A percentile compares a stretch with the other conserved stretches of the same genome.
phyloP scores from a whole-genome alignment of 2,329 filamentous ascomycete species.

The Bimuria novae-zelandiae region DNA sequence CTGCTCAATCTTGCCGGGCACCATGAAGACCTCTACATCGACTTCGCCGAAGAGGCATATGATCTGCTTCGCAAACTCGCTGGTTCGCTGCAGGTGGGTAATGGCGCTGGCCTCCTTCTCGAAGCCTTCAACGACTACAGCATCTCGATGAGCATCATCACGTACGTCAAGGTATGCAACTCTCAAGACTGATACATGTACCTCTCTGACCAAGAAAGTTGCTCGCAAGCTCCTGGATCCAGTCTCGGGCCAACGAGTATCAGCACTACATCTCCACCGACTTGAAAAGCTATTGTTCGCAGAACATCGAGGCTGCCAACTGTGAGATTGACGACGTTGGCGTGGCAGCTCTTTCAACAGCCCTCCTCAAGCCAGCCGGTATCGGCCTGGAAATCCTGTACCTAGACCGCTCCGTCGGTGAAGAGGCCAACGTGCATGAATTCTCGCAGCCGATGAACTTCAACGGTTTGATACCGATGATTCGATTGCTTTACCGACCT shows the following conservation, averaged over 20 bases:
- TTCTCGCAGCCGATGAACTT: conserved; percentile 59
- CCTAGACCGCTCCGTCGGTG: conserved; percentile 81
- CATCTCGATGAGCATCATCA: conserved; percentile 76
- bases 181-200: background rate
- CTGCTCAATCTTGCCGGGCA: conserved; percentile 73
- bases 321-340: conserved; percentile 93
- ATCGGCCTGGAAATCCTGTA: conserved; percentile 88
- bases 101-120: conserved; percentile 58
- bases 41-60: conserved; percentile 79
- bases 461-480: conserved; percentile 60
- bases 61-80: conserved; percentile 69
- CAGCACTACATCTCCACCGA: conserved; percentile 68
- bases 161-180: conserved; percentile 69
- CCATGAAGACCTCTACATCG: conserved; percentile 72
- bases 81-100: conserved; percentile 58
- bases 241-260: conserved; percentile 71
- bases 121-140: conserved; percentile 74
- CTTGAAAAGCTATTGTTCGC: conserved; percentile 70
- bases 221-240: conserved; percentile 83
- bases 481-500: conserved; percentile 70
- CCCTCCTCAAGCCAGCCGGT: conserved; percentile 77
- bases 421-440: conserved; percentile 71
- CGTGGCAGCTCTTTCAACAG: conserved; percentile 74
- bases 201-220: conserved; percentile 57
- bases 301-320: conserved; percentile 72